Evolutionary conservation across 2,329 filamentous ascomycete species (phyloP).

Genomic region (Ascochyta lentis): DNA sequence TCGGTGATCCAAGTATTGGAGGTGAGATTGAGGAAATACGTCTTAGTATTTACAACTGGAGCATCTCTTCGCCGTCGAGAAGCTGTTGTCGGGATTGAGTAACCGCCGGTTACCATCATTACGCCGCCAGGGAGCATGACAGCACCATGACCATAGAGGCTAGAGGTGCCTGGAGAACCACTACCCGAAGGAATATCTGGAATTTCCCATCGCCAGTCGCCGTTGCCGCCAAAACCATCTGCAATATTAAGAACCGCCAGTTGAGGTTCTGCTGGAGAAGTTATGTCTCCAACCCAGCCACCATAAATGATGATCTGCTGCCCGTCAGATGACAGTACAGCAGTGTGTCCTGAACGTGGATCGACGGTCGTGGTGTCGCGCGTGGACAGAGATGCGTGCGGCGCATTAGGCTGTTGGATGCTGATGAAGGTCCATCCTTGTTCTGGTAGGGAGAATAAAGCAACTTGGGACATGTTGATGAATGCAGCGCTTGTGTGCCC

Average conservation of each 20-base stretch:
- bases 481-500: slow-evolving; percentile 85
- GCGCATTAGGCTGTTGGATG: slow-evolving; percentile 58
- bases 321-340: slow-evolving; percentile 81
- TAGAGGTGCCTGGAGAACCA: slow-evolving; percentile 53
- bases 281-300: slow-evolving; percentile 88
- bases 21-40: slow-evolving; percentile 67
- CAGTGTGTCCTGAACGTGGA: slow-evolving; percentile 86
- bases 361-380: slow-evolving; percentile 63
- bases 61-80: slow-evolving; percentile 48
- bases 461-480: slow-evolving; percentile 92
- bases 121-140: slow-evolving; percentile 66
- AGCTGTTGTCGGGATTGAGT: slow-evolving; percentile 54
- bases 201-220: slow-evolving; percentile 73
- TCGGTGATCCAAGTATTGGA: slow-evolving; percentile 64
- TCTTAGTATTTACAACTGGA: slow-evolving; percentile 51
- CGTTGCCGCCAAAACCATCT: slow-evolving; percentile 68
- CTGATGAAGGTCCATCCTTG: slow-evolving; percentile 84
- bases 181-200: slow-evolving; percentile 57
- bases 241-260: slow-evolving; percentile 78
- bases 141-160: slow-evolving; percentile 68
- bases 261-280: slow-evolving; percentile 79
- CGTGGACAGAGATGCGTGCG: slow-evolving; percentile 64
- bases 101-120: slow-evolving; percentile 68
- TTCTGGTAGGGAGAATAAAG: slow-evolving; percentile 85
- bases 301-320: slow-evolving; percentile 79